A percentile compares a stretch with the other conserved stretches of the same genome.
These are phyloP conservation scores for Xylariaceae sp. DNA, from an alignment of 2,329 filamentous ascomycete genomes.

Conservation along the genomic window DNA sequence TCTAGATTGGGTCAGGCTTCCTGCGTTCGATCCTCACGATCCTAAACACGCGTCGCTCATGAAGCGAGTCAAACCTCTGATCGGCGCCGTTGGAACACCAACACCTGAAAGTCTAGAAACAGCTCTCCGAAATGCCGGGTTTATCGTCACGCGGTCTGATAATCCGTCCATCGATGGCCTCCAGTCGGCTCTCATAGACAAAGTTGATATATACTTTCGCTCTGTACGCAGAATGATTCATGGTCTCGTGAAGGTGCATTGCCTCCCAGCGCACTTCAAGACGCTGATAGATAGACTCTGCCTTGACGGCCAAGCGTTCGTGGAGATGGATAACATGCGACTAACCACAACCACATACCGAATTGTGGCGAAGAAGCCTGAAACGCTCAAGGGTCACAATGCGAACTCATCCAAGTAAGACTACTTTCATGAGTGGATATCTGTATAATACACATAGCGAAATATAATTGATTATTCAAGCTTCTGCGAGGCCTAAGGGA, in stretches of 20 bases:
- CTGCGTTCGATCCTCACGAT: conserved; percentile 46
- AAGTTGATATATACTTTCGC: conserved; percentile 53
- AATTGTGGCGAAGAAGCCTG: conserved; percentile 47
- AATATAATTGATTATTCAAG: too few species aligned
- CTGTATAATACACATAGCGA: too few species aligned
- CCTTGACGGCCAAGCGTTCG: conserved; percentile 52
- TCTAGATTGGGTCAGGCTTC: conserved; percentile 53
- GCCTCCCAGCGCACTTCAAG: conserved; percentile 51
- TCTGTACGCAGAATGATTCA: conserved; percentile 48
- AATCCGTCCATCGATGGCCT: conserved; percentile 51
- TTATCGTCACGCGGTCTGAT: conserved; percentile 45
- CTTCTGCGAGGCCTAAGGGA: too few species aligned
- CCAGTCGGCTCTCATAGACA: conserved; percentile 52
- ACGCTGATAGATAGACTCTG: conserved; percentile 52
- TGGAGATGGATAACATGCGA: conserved; percentile 54
- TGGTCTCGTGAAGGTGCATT: conserved; percentile 44
- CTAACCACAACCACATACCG: conserved; percentile 52
- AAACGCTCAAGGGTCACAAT: too few species aligned
- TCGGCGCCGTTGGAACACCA: conserved; percentile 54
- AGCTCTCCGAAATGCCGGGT: conserved; percentile 46
- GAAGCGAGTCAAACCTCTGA: conserved; percentile 53
- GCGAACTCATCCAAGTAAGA: too few species aligned
- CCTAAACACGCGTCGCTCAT: conserved; percentile 49
- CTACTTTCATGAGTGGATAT: too few species aligned
- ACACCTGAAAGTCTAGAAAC: conserved; percentile 46